Conservation (phyloP, 495 filamentous ascomycete species). For the Penicillium macrosclerotiorum region DNA sequence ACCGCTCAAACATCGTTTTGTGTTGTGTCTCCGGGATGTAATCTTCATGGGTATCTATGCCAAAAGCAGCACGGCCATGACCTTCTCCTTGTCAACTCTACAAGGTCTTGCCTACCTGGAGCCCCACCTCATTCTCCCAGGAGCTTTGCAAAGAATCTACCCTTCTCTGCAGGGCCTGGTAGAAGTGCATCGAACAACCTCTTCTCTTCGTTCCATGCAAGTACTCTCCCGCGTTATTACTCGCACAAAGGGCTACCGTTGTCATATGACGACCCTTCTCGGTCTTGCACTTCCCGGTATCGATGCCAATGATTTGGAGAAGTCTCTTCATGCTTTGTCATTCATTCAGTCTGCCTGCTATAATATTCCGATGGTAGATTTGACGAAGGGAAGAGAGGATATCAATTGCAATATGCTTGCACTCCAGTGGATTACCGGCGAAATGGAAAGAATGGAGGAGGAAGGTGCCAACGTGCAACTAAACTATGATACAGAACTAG, state of each 20-base stretch:
- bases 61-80: slow-evolving; percentile 88
- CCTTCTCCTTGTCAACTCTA: slow-evolving; percentile 83
- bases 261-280: slow-evolving; percentile 88
- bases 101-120: slow-evolving; percentile 89
- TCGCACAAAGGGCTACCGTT: slow-evolving; percentile 86
- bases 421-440: slow-evolving; percentile 87
- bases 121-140: slow-evolving; percentile 88
- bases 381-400: slow-evolving; percentile 67
- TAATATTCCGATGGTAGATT: slow-evolving; percentile 84
- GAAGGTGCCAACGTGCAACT: slow-evolving; percentile 81
- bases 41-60: slow-evolving; percentile 98
- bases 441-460: slow-evolving; percentile 89
- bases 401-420: slow-evolving; percentile 75
- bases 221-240: slow-evolving; percentile 86
- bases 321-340: slow-evolving; percentile 88
- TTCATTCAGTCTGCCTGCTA: slow-evolving; percentile 95
- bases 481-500: slow-evolving; percentile 79
- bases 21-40: slow-evolving; percentile 85
- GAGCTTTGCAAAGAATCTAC: slow-evolving; percentile 93
- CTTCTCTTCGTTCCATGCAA: slow-evolving; percentile 86
- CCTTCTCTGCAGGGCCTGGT: slow-evolving; percentile 94
- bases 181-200: slow-evolving; percentile 94
- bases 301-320: slow-evolving; percentile 96
- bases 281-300: slow-evolving; percentile 93
- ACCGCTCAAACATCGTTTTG: slow-evolving; percentile 82